Conservation (phyloP, 192 early-diverging fungal genomes). For the Chytriomyces sp. region DNA sequence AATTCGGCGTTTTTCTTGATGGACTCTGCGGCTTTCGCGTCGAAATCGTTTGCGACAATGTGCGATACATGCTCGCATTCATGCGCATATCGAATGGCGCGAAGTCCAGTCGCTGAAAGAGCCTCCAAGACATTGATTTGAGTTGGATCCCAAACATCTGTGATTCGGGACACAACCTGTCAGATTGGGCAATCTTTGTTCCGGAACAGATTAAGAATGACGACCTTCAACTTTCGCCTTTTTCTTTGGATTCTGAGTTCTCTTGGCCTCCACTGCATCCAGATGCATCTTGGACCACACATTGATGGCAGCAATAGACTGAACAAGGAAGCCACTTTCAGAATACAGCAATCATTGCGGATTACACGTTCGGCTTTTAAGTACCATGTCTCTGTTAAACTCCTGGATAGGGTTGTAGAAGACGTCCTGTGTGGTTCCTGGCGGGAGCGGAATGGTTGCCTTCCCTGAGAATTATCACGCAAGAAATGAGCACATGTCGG, state of each 20-base stretch:
- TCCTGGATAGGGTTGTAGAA: constrained; percentile 98
- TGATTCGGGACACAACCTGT: constrained; percentile 35
- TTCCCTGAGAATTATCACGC: constrained; percentile 36
- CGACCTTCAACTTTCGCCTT: constrained; percentile 9
- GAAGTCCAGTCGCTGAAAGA: constrained; percentile 89
- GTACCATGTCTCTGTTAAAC: constrained; percentile 26
- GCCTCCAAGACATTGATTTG: constrained; percentile 81
- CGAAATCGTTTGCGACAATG: constrained; percentile 93
- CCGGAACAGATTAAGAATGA: not conserved
- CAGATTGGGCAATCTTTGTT: constrained; percentile 14
- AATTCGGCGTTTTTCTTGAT: constrained; percentile 85
- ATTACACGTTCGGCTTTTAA: not conserved
- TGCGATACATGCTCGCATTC: constrained; percentile 75
- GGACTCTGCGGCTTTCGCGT: constrained; percentile 83
- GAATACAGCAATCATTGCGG: not conserved
- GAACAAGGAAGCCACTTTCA: not conserved
- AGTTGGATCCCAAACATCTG: constrained; percentile 30
- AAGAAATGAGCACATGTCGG: not conserved
- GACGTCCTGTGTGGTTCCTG: constrained; percentile 64
- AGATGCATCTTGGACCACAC: constrained; percentile 80
- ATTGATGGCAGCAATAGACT: constrained; percentile 94
- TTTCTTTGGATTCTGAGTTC: constrained; percentile 21
- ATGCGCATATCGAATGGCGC: constrained; percentile 96
- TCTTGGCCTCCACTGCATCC: constrained; percentile 31
- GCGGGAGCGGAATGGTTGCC: constrained; percentile 49